Base-by-base conservation (phyloP, 202 grass and related monocot genomes). In the Setaria viridis region DNA sequence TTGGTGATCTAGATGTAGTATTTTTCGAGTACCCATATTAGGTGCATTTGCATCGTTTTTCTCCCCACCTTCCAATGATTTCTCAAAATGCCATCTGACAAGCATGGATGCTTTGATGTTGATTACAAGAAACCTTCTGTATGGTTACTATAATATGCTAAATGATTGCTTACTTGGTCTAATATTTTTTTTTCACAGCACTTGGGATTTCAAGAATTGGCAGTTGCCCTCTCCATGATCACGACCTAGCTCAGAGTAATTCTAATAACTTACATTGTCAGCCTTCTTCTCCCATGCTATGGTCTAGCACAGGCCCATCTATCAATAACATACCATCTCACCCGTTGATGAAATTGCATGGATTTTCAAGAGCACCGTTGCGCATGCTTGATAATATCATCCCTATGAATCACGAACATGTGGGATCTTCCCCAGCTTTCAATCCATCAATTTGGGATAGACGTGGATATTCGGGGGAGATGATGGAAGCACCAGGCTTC, bases 381-480 rank as follows among this genome's bases (percentile, higher is more conserved):
- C 81, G 67, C 60, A 79, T 95, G 70, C 78, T 89, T 77, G 87
- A 91, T 77, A 88, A 82, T 72, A 68, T 66, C 30, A 72, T 77
- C 56, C 86, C 86, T 84, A 67, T 86, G 70, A 90, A 90, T 83
- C 87, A 80, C 53, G 84, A 88, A 75, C 92, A 92, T 89, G 92
- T 94, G 47, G 93, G 93, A 74, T 95, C 92, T 59, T 91, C 95
- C 86, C 91, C 93, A 60, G 78, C 65, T 74, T 62, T 84, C 77
- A 91, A 94, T 85, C 69, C 82, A 80, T 83, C 92, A 85, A 86
- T 91, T 45, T 89, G 85, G 89, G 92, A 94, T 62, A 91, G 85
- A 39, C 85, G 47, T 83, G 85, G 83, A 45, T 90, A 94, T 83
- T 46, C 56, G 55, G 78, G 74, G 17, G 89, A 89, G 37, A 53